phyloP scores from a whole-genome alignment of 257 asterid species.

The Verbena officinalis region DNA sequence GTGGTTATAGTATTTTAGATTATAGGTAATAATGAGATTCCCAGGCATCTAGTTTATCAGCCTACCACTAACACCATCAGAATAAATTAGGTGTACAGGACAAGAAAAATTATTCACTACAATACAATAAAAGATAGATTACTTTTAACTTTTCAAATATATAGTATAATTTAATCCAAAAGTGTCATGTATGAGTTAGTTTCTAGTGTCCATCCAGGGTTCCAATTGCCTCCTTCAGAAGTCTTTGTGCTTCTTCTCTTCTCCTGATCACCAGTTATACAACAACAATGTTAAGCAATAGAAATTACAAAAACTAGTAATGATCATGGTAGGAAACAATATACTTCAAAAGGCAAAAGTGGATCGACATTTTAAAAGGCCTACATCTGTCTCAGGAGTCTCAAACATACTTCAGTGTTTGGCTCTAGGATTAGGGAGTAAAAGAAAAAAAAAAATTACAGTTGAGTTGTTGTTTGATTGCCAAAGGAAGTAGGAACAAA shows the following conservation, averaged over 20 bases:
- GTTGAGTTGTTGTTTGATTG: no score
- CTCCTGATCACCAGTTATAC: slow-evolving; percentile 50
- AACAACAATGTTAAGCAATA: slow-evolving; percentile 14
- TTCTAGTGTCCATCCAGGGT: slow-evolving; percentile 63
- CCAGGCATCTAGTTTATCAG: background rate
- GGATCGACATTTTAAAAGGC: background rate
- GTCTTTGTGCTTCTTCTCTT: slow-evolving; percentile 85
- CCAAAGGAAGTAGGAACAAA: no score
- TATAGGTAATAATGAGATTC: background rate
- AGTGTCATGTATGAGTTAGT: background rate
- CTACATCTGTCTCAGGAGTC: background rate
- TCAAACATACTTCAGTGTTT: slow-evolving; percentile 5
- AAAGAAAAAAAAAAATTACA: no score
- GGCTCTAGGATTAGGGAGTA: no score
- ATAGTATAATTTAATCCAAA: no score
- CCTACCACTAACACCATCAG: background rate
- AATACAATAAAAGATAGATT: no score
- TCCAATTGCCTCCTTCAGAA: slow-evolving; percentile 69
- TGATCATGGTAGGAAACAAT: background rate
- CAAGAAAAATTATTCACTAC: background rate
- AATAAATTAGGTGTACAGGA: background rate
- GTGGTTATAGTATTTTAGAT: background rate
- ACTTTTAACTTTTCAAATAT: no score
- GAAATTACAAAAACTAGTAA: background rate
- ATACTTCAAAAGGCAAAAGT: background rate